Percentiles rank a stretch among this genome's conserved stretches.
phyloP scores from a whole-genome alignment of 768 basidiomycete species.

The Russula dissimulans region DNA sequence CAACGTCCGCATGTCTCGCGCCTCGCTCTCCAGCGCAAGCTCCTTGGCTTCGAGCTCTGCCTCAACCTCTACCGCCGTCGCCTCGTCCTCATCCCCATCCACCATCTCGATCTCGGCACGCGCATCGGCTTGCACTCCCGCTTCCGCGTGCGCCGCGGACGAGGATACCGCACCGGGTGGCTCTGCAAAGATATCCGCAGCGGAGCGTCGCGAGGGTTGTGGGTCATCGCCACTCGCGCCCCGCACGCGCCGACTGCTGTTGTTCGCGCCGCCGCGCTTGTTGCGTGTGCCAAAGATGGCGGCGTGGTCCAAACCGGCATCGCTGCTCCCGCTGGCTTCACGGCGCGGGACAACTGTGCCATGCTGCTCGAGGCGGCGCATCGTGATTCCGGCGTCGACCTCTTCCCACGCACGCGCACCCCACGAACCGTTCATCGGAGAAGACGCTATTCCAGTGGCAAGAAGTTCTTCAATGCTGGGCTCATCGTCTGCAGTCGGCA shows the following conservation, averaged over 20 bases:
- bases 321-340: conserved; percentile 18
- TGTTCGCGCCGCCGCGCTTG: not conserved
- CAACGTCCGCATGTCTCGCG: conserved; percentile 21
- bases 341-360: conserved; percentile 6
- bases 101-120: not conserved
- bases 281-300: not conserved
- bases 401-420: conserved; percentile 34
- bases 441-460: conserved; percentile 10
- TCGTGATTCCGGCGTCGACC: conserved; percentile 28
- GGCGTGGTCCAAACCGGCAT: not conserved
- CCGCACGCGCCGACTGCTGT: conserved; percentile 15
- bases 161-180: not conserved
- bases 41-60: conserved; percentile 14
- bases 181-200: conserved; percentile 26
- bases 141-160: not conserved
- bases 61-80: not conserved
- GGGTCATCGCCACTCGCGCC: conserved; percentile 15
- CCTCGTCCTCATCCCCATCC: not conserved
- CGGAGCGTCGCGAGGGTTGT: conserved; percentile 18
- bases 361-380: conserved; percentile 24
- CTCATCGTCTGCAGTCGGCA: conserved; percentile 15
- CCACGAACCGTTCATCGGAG: conserved; percentile 21
- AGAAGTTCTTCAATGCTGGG: conserved; percentile 28
- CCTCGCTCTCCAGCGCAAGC: conserved; percentile 21
- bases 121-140: not conserved